These are phyloP conservation scores for Teratosphaeria epicoccoides DNA, from an alignment of 2,329 filamentous ascomycete genomes.

Conservation along the genomic window DNA sequence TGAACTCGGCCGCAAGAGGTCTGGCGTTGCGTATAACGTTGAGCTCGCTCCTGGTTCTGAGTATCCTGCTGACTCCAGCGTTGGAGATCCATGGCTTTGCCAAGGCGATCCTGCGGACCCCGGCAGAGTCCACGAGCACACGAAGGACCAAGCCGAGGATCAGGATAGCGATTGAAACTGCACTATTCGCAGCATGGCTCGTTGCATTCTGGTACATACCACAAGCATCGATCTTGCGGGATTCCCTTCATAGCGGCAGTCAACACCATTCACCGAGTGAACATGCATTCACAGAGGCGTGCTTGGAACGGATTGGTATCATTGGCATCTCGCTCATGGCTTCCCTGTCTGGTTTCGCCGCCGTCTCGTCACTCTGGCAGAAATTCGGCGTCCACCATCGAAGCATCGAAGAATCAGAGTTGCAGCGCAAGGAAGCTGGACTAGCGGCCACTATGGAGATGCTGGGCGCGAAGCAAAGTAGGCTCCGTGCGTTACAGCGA, in stretches of 20 bases:
- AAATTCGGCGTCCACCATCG: conserved; percentile 58
- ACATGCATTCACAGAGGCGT: conserved; percentile 44
- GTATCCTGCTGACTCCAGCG: conserved; percentile 66
- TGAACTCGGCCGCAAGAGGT: conserved; percentile 56
- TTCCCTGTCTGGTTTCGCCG: conserved; percentile 76
- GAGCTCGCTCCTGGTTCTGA: conserved; percentile 57
- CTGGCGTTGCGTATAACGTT: conserved; percentile 60
- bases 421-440: conserved; percentile 67
- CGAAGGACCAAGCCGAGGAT: conserved; percentile 47
- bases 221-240: conserved; percentile 25
- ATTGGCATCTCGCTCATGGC: conserved; percentile 83
- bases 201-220: conserved; percentile 57
- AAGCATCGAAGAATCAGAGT: conserved; percentile 54
- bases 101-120: conserved; percentile 44
- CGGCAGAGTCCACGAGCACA: conserved; percentile 53
- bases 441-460: conserved; percentile 71
- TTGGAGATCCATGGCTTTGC: conserved; percentile 54
- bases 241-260: conserved; percentile 33
- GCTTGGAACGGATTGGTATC: conserved; percentile 60
- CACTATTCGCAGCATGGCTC: conserved; percentile 59
- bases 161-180: conserved; percentile 40
- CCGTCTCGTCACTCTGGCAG: conserved; percentile 80
- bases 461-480: conserved; percentile 62
- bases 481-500: conserved; percentile 58
- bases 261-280: conserved; percentile 26